Conservation (phyloP, 208 protist genomes). For the Crithidia fasciculata region DNA sequence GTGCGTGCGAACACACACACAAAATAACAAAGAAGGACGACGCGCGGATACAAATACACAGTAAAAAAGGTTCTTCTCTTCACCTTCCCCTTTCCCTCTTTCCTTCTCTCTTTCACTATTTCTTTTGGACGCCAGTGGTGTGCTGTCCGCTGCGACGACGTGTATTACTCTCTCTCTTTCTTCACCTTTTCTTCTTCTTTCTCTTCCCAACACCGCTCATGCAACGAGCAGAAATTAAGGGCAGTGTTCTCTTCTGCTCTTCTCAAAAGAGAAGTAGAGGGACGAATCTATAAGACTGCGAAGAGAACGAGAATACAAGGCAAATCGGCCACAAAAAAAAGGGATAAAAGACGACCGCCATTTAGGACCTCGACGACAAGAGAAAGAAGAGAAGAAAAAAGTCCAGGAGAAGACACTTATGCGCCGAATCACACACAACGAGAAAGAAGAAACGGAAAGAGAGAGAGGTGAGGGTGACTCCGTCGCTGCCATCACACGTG, state of each 20-base stretch:
- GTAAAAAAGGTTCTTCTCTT: background rate
- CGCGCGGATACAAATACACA: background rate
- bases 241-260: too few relatives aligned
- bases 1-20: background rate
- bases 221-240: background rate
- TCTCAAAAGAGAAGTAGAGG: too few relatives aligned
- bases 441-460: conserved; percentile 1
- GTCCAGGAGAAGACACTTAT: too few relatives aligned
- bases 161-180: background rate
- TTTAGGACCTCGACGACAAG: background rate
- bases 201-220: background rate
- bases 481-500: background rate
- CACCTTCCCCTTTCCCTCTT: background rate
- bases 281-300: background rate
- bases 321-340: background rate
- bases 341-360: background rate
- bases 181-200: background rate
- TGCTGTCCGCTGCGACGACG: too few relatives aligned
- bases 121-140: too few relatives aligned
- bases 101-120: background rate
- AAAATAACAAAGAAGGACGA: background rate
- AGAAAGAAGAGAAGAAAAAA: too few relatives aligned
- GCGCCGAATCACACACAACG: background rate
- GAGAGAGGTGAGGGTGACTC: background rate
- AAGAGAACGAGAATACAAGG: background rate